Percentiles rank a stretch among this genome's conserved stretches.
These are phyloP conservation scores for Podospora comata DNA, from an alignment of 495 filamentous ascomycete genomes.

Conservation along the genomic window DNA sequence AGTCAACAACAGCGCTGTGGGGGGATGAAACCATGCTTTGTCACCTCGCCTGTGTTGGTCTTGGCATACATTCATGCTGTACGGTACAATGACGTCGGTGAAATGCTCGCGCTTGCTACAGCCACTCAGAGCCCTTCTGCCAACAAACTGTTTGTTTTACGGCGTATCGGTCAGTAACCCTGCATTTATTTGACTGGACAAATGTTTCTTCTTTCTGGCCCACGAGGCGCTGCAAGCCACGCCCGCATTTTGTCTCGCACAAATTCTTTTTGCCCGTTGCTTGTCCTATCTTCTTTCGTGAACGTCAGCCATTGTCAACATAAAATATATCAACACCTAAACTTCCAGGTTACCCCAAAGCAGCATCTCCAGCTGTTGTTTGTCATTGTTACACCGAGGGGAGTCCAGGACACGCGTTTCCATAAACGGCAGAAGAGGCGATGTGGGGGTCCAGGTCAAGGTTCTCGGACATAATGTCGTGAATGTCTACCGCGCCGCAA, in stretches of 20 bases:
- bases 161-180: not conserved
- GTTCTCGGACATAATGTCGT: too few species aligned
- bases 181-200: not conserved
- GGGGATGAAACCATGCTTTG: not conserved
- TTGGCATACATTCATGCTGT: not conserved
- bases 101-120: slow-evolving; percentile 16
- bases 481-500: too few species aligned
- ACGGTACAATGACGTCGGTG: slow-evolving; percentile 16
- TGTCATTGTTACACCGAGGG: not conserved
- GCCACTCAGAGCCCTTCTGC: slow-evolving; percentile 9
- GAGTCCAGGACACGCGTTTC: not conserved
- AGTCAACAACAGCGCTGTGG: not conserved
- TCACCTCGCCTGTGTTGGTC: not conserved
- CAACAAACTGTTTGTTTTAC: slow-evolving; percentile 11
- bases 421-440: not conserved
- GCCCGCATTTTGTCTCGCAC: slow-evolving; percentile 1
- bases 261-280: not conserved
- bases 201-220: not conserved
- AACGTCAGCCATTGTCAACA: too few species aligned
- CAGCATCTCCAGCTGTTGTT: not conserved
- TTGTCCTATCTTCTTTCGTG: too few species aligned
- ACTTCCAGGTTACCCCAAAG: not conserved
- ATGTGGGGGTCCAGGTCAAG: not conserved
- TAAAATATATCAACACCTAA: too few species aligned
- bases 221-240: not conserved